Percentiles rank a stretch among this genome's conserved stretches.
Evolutionary conservation across 176 grass and related monocot species (phyloP).

Genomic region (Echinochloa phyllopogon): DNA sequence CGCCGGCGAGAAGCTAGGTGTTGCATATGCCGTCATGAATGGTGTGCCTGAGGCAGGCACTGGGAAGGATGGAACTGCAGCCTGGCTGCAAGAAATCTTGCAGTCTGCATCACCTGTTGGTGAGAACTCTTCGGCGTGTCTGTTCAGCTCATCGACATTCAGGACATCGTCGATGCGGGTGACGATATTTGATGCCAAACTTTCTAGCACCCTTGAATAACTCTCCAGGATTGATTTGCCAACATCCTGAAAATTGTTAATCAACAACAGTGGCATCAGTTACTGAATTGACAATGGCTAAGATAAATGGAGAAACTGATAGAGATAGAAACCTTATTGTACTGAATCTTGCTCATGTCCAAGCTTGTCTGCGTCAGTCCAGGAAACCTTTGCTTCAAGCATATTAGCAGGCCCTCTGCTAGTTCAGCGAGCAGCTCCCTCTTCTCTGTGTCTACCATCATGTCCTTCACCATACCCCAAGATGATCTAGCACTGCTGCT

Average conservation of each 20-base stretch:
- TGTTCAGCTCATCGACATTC: constrained; percentile 73
- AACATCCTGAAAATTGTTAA: constrained; percentile 69
- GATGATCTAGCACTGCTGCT: constrained; percentile 63
- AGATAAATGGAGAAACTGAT: neutral
- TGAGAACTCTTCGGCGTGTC: constrained; percentile 58
- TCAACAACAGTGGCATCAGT: neutral
- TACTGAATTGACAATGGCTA: neutral
- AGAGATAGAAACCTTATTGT: constrained; percentile 68
- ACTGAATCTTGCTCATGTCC: constrained; percentile 97
- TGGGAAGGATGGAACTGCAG: constrained; percentile 50
- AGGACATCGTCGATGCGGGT: constrained; percentile 91
- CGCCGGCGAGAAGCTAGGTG: constrained; percentile 74
- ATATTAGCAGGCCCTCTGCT: constrained; percentile 82
- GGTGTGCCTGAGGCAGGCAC: constrained; percentile 90
- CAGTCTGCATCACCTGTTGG: constrained; percentile 37
- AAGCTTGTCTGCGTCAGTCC: constrained; percentile 86
- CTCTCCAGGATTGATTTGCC: constrained; percentile 93
- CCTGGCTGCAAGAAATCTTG: constrained; percentile 60
- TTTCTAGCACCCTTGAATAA: constrained; percentile 95
- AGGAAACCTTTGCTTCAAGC: constrained; percentile 96
- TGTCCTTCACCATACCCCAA: constrained; percentile 89
- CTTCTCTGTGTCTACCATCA: constrained; percentile 79
- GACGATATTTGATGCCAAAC: constrained; percentile 81
- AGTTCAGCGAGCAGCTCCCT: constrained; percentile 73
- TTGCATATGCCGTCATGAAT: constrained; percentile 68